phyloP scores from a whole-genome alignment of 305 asterid genomes.

The Fraxinus sp. region DNA sequence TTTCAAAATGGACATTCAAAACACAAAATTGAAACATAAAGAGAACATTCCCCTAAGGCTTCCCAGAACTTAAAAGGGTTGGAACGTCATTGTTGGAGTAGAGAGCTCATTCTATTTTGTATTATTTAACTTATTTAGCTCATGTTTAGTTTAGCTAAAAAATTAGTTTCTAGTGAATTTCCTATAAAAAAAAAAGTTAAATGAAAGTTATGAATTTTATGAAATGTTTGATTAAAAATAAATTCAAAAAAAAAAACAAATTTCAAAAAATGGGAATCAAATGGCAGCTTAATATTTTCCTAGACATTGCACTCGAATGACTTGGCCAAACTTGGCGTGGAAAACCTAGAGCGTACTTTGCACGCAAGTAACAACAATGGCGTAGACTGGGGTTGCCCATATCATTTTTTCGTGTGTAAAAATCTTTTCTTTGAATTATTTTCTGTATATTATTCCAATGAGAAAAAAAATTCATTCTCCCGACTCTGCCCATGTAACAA shows the following conservation, averaged over 20 bases:
- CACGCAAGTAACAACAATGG: background rate
- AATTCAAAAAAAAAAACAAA: no score
- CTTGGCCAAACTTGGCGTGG: background rate
- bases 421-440: no score
- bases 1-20: no score
- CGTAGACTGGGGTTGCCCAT: background rate
- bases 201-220: background rate
- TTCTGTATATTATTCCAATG: no score
- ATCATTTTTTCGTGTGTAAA: background rate
- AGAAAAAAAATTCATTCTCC: no score
- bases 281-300: background rate
- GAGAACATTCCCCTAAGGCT: no score
- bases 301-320: background rate
- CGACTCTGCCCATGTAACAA: background rate
- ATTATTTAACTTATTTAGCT: background rate
- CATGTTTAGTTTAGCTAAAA: background rate
- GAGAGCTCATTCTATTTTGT: background rate
- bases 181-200: no score
- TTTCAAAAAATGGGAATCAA: no score
- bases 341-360: background rate
- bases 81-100: background rate
- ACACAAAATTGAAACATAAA: no score
- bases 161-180: no score
- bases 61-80: no score
- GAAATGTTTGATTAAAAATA: background rate